Evolutionary conservation across 768 basidiomycete species (phyloP).

Genomic region (Leccinum aurantiacum): DNA sequence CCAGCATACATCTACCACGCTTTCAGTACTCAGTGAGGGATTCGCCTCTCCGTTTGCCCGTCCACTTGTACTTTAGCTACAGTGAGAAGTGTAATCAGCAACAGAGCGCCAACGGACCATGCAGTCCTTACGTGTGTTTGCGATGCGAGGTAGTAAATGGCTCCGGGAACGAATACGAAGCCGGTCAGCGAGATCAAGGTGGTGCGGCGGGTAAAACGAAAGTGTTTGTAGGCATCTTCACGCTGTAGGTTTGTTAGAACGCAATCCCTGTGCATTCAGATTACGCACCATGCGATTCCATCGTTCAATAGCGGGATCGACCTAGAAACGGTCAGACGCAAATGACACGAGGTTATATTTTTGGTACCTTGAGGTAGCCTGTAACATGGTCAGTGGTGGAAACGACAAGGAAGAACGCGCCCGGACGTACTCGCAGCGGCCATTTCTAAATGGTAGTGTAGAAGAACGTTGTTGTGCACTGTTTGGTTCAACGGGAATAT

Average conservation of each 20-base stretch:
- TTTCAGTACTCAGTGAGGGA: constrained; percentile 35
- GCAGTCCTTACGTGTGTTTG: constrained; percentile 38
- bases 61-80: constrained; percentile 57
- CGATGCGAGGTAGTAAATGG: constrained; percentile 47
- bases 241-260: constrained; percentile 46
- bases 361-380: constrained; percentile 60
- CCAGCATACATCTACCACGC: not conserved
- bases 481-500: constrained; percentile 25
- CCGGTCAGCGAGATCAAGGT: constrained; percentile 62
- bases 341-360: not conserved
- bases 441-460: constrained; percentile 43
- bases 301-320: constrained; percentile 62
- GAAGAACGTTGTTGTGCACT: constrained; percentile 30
- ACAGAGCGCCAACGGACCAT: constrained; percentile 18
- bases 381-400: constrained; percentile 14
- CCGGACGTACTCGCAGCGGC: constrained; percentile 60
- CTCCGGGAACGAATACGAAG: constrained; percentile 61
- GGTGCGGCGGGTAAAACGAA: constrained; percentile 73
- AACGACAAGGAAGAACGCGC: not conserved
- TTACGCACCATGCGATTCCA: constrained; percentile 59
- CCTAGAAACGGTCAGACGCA: constrained; percentile 14
- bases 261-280: not conserved
- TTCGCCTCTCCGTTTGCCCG: constrained; percentile 49
- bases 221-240: constrained; percentile 80
- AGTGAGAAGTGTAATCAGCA: constrained; percentile 5